A percentile compares a stretch with the other conserved stretches of the same genome.
phyloP scores from a whole-genome alignment of 2,329 filamentous ascomycete species.

The Penicillium frequentans region DNA sequence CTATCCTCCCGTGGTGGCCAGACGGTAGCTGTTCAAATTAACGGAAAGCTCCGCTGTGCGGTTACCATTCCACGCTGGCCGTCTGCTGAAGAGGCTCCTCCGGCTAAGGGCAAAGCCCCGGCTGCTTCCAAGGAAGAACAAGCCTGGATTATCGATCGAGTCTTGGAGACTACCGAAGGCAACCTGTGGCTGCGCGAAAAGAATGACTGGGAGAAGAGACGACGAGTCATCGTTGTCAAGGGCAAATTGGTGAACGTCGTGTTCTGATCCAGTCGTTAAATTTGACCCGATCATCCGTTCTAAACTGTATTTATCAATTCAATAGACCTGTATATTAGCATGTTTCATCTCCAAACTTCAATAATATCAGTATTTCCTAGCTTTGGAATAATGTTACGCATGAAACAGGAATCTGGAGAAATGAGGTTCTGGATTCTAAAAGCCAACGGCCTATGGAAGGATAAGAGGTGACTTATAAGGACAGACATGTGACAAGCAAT shows the following conservation, averaged over 20 bases:
- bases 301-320: constrained; percentile 1
- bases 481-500: too few relatives aligned
- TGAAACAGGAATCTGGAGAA: too few relatives aligned
- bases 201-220: constrained; percentile 54
- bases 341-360: background rate
- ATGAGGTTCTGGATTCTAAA: too few relatives aligned
- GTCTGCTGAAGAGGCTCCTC: constrained; percentile 37
- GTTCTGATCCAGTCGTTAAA: constrained; percentile 33
- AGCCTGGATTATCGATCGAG: constrained; percentile 61
- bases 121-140: constrained; percentile 42
- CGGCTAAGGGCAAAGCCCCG: constrained; percentile 14
- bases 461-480: too few relatives aligned
- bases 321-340: background rate
- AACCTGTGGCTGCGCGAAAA: constrained; percentile 55
- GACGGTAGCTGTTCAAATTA: constrained; percentile 68
- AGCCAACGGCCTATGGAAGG: too few relatives aligned
- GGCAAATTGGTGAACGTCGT: constrained; percentile 76
- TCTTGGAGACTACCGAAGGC: constrained; percentile 64
- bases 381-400: too few relatives aligned
- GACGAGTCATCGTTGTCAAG: constrained; percentile 65
- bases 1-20: constrained; percentile 52
- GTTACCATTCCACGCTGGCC: constrained; percentile 62
- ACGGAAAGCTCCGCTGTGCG: constrained; percentile 73
- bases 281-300: background rate
- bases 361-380: background rate